Conservation (phyloP, 2,329 filamentous ascomycete species). For the Bipolaris victoriae region DNA sequence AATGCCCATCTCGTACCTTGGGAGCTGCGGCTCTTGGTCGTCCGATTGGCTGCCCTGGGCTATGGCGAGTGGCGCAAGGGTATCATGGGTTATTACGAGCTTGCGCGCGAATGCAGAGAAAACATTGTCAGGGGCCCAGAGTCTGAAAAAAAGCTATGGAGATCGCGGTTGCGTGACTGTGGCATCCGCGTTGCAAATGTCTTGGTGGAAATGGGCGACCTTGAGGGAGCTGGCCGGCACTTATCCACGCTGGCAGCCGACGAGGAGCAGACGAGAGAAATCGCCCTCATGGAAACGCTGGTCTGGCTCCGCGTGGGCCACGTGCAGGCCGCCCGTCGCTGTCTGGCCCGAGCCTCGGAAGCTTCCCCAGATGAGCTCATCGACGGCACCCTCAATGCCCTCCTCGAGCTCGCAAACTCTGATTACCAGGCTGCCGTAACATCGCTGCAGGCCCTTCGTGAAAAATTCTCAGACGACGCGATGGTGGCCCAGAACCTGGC, state of each 20-base stretch:
- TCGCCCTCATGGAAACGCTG: conserved; percentile 61
- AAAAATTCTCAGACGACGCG: conserved; percentile 61
- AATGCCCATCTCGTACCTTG: conserved; percentile 73
- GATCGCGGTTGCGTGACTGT: conserved; percentile 72
- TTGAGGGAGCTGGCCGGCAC: conserved; percentile 78
- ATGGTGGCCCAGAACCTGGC: conserved; percentile 83
- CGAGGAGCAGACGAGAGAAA: conserved; percentile 20
- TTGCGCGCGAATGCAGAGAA: conserved; percentile 76
- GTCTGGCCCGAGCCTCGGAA: conserved; percentile 50
- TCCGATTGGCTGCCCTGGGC: conserved; percentile 83
- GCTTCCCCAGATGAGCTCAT: conserved; percentile 38
- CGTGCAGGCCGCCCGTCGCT: conserved; percentile 66
- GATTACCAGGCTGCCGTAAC: conserved; percentile 69
- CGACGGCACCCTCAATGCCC: conserved; percentile 62
- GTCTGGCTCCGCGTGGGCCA: conserved; percentile 83
- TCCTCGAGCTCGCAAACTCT: conserved; percentile 80
- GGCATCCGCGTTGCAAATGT: conserved; percentile 70
- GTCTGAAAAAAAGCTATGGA: conserved; percentile 69
- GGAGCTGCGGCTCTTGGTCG: conserved; percentile 80
- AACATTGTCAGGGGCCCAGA: conserved; percentile 59
- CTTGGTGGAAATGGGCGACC: conserved; percentile 84
- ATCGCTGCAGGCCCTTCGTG: conserved; percentile 64
- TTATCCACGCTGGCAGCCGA: conserved; percentile 62
- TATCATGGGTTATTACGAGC: conserved; percentile 88
- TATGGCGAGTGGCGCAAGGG: conserved; percentile 83